These are phyloP conservation scores for Beauveria australis DNA, from an alignment of 2,329 filamentous ascomycete species.

Conservation along the genomic window DNA sequence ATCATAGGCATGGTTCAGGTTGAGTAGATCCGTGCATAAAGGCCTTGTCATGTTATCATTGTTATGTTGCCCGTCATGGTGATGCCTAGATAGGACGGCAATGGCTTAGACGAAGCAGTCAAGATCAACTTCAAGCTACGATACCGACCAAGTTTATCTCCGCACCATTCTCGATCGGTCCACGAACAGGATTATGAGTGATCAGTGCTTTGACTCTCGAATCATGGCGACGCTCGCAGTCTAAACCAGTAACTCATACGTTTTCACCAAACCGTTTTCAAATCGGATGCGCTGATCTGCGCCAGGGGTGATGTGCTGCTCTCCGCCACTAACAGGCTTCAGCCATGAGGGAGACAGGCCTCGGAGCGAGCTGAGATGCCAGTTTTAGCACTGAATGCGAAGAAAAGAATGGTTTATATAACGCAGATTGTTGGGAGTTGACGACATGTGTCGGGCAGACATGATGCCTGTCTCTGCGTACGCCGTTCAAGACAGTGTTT, in stretches of 20 bases:
- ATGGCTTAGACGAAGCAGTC: not conserved
- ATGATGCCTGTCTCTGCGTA: not conserved
- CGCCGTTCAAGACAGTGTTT: not conserved
- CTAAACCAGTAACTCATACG: not conserved
- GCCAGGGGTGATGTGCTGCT: not conserved
- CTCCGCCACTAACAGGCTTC: not conserved
- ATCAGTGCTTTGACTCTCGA: not conserved
- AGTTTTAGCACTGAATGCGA: not conserved
- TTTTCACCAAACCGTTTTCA: not conserved
- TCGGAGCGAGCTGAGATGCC: not conserved
- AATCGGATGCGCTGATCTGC: not conserved
- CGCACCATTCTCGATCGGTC: too few species aligned
- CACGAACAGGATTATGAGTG: not conserved
- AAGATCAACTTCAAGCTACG: not conserved
- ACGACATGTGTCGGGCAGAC: not conserved
- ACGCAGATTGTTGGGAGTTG: not conserved
- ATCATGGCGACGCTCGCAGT: not conserved
- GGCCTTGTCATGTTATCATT: not conserved
- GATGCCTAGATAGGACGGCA: too few species aligned
- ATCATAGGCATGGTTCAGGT: too few species aligned
- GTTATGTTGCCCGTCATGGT: not conserved
- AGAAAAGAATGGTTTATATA: not conserved
- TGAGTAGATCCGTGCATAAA: not conserved
- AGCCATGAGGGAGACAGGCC: not conserved
- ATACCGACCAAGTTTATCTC: too few species aligned